phyloP scores from a whole-genome alignment of 2,329 filamentous ascomycete species.

The Pseudocercospora ulei region DNA sequence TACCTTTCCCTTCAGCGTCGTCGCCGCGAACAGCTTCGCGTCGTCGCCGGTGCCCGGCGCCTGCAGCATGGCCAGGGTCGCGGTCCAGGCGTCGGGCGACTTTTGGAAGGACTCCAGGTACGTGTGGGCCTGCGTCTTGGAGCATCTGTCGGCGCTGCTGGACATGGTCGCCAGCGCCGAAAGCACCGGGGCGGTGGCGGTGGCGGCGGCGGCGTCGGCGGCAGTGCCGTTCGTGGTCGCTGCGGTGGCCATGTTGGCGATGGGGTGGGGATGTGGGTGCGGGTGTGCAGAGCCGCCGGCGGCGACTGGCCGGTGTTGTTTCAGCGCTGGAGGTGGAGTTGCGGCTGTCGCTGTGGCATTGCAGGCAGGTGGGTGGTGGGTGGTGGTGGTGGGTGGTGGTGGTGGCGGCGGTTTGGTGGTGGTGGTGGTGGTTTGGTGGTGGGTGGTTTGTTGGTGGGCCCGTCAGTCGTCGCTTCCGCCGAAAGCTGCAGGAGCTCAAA shows the following conservation, averaged over 20 bases:
- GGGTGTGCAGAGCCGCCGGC: not conserved
- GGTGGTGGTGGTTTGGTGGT: not conserved
- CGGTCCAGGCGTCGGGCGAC: constrained; percentile 86
- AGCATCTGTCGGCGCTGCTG: constrained; percentile 60
- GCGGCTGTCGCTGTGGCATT: not conserved
- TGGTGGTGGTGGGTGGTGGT: constrained; percentile 1
- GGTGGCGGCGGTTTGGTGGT: not conserved
- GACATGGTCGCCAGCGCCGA: constrained; percentile 85
- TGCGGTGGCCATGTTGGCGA: constrained; percentile 29
- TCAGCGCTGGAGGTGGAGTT: constrained; percentile 4
- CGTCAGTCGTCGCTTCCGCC: no score
- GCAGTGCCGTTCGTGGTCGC: constrained; percentile 46
- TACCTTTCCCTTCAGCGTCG: constrained; percentile 97
- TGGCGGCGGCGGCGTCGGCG: no score
- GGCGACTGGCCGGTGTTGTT: constrained; percentile 1
- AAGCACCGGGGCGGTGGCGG: constrained; percentile 74
- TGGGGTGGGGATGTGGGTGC: not conserved
- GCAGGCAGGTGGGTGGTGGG: not conserved
- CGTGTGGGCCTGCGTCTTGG: constrained; percentile 83
- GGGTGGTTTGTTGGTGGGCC: constrained; percentile 1
- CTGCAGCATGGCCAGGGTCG: constrained; percentile 76
- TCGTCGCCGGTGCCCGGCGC: constrained; percentile 65
- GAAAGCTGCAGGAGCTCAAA: no score
- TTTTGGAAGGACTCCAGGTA: constrained; percentile 95
- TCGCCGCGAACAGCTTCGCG: constrained; percentile 89